Conservation (phyloP, 352 stramenopile genomes). For the Pythium sukuiense region DNA sequence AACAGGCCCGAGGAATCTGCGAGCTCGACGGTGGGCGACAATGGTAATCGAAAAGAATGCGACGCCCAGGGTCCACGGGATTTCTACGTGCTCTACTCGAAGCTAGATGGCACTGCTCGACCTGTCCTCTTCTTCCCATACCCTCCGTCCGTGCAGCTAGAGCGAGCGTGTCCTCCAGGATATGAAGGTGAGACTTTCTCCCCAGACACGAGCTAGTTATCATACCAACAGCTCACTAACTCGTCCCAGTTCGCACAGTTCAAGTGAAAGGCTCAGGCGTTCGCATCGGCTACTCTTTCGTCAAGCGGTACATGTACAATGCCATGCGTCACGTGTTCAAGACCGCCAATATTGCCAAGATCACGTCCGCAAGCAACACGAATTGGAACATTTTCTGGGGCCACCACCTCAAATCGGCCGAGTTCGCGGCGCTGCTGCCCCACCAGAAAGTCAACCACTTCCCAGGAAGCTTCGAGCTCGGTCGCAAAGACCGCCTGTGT, state of each 20-base stretch:
- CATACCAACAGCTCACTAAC: neutral
- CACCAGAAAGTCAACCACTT: conserved; percentile 79
- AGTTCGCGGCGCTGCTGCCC: conserved; percentile 42
- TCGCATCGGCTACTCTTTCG: conserved; percentile 53
- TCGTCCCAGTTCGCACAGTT: conserved; percentile 36
- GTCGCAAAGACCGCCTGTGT: conserved; percentile 73
- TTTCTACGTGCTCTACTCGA: conserved; percentile 63
- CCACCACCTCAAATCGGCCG: conserved; percentile 51
- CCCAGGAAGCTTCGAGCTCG: conserved; percentile 72
- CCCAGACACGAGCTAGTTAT: neutral
- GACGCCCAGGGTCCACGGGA: neutral
- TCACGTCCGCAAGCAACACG: conserved; percentile 18
- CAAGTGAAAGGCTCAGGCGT: conserved; percentile 24
- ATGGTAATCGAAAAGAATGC: neutral
- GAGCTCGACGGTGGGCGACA: neutral
- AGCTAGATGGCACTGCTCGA: conserved; percentile 30
- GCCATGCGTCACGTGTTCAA: conserved; percentile 62
- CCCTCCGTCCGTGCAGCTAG: conserved; percentile 37
- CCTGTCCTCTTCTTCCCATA: conserved; percentile 71
- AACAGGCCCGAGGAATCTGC: neutral
- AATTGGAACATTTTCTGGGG: conserved; percentile 80
- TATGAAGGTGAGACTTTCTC: conserved; percentile 48
- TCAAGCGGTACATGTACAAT: conserved; percentile 80
- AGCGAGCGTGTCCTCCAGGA: conserved; percentile 47
- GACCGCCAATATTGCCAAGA: conserved; percentile 41